phyloP scores from a whole-genome alignment of 2,329 filamentous ascomycete species.

The Eurotiales sp. region DNA sequence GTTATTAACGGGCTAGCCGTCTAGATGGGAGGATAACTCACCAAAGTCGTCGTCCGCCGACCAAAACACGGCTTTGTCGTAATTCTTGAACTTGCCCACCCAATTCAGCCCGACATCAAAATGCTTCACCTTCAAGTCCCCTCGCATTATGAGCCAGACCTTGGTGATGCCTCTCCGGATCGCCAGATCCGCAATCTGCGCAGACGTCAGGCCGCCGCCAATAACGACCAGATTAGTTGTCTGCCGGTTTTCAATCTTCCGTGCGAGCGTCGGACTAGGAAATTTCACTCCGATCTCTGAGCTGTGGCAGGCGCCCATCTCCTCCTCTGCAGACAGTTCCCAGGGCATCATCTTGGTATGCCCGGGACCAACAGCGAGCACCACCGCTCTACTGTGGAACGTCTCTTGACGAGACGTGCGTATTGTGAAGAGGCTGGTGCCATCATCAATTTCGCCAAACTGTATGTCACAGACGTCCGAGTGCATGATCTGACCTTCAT shows the following conservation, averaged over 20 bases:
- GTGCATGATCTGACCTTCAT: slow-evolving; percentile 53
- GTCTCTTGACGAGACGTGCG: slow-evolving; percentile 47
- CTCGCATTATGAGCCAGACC: slow-evolving; percentile 68
- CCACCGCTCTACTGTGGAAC: slow-evolving; percentile 60
- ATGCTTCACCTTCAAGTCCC: slow-evolving; percentile 59
- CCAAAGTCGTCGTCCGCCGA: slow-evolving; percentile 65
- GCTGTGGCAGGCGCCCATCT: slow-evolving; percentile 57
- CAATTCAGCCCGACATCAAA: slow-evolving; percentile 74
- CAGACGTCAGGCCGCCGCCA: slow-evolving; percentile 72
- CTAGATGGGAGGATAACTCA: slow-evolving; percentile 19
- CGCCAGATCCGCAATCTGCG: slow-evolving; percentile 66
- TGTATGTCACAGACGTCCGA: slow-evolving; percentile 60
- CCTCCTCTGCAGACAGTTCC: slow-evolving; percentile 38
- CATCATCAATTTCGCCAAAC: slow-evolving; percentile 50
- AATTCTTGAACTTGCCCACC: slow-evolving; percentile 80
- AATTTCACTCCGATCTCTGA: slow-evolving; percentile 57
- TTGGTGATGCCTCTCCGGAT: slow-evolving; percentile 62
- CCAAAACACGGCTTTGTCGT: slow-evolving; percentile 74
- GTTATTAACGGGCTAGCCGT: no score
- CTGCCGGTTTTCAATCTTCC: slow-evolving; percentile 49
- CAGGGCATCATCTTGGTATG: slow-evolving; percentile 53
- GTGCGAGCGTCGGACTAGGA: slow-evolving; percentile 50
- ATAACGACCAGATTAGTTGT: slow-evolving; percentile 66
- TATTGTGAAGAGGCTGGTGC: slow-evolving; percentile 61
- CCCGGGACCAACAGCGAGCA: slow-evolving; percentile 68